Evolutionary conservation across 768 basidiomycete genomes (phyloP).

Genomic region (Dendrothele bispora): DNA sequence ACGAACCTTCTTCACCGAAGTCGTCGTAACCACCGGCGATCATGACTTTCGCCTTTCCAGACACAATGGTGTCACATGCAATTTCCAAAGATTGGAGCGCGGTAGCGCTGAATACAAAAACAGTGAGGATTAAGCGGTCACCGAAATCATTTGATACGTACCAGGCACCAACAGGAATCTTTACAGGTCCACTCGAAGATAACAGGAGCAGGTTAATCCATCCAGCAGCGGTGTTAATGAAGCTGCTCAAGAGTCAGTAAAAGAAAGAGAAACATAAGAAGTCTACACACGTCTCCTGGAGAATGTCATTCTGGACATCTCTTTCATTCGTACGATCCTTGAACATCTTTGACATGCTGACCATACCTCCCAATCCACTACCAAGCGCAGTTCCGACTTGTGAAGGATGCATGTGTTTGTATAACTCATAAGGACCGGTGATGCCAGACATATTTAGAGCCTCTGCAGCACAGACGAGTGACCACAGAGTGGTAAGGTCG

Average conservation of each 20-base stretch:
- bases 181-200: constrained; percentile 96
- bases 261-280: not conserved
- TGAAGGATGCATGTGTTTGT: constrained; percentile 94
- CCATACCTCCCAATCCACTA: constrained; percentile 97
- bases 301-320: constrained; percentile 96
- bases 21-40: constrained; percentile 99
- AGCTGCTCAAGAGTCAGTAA: constrained; percentile 57
- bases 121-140: constrained; percentile 4
- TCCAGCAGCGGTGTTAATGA: constrained; percentile 98
- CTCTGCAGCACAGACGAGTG: constrained; percentile 90
- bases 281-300: constrained; percentile 89
- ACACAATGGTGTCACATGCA: constrained; percentile 91
- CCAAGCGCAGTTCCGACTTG: constrained; percentile 94
- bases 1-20: constrained; percentile 96
- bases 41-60: constrained; percentile 99
- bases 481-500: constrained; percentile 93
- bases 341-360: constrained; percentile 94
- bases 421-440: constrained; percentile 97
- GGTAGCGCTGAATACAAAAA: constrained; percentile 64
- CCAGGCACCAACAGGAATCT: constrained; percentile 99
- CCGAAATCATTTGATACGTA: constrained; percentile 47
- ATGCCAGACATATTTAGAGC: constrained; percentile 98
- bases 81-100: constrained; percentile 98
- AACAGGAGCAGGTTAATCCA: constrained; percentile 95
- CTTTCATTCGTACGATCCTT: constrained; percentile 97